Evolutionary conservation across 352 stramenopile genomes (phyloP), one percentile per base, ranked within the genome.

Genomic region (Globisporangium parvum): DNA sequence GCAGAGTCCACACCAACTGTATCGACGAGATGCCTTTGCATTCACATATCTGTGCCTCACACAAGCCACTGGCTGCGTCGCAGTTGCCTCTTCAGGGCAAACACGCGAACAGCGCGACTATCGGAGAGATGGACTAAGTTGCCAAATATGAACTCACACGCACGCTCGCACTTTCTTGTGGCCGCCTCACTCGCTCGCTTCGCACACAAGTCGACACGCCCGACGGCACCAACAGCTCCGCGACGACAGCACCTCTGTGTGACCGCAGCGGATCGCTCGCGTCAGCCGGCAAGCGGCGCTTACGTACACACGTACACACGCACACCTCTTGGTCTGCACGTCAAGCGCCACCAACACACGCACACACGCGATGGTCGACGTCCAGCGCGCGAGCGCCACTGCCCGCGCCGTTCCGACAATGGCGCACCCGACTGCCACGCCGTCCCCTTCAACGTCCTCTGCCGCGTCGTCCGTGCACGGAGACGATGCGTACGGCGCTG

Each of bases 301-400:
- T 8, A 17, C 18, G 39, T 14, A 20, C 39, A n/a, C 14, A 20
- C 47, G 11, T 24, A 42, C 17, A 18, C 24, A 42, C 18, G 23
- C 21, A 35, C 35, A 26, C 49, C 9, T 0, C 47, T 28, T 45
- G 23, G 31, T 37, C 31, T n/a, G 17, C 11, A 21, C 39, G 26
- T 17, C 40, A 28, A n/a, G 39, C 14, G 39, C 39, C 6, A 6
- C n/a, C n/a, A n/a, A n/a, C n/a, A n/a, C 14, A 44, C 14, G 5
- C 39, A 44, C 39, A 4, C 20, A 17, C 12, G 39, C 47, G 20
- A 74, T 74, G 63, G 64, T 75, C 45, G 67, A 75, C 57, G 59
- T 67, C 42, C 67, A 75, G 45, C 63, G 60, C 45, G 41, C 55
- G 20, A 33, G 12, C n/a, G 18, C 52, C 9, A 17, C 31, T 14